Conservation (phyloP, 2,329 filamentous ascomycete species). For the Pyrenophora teres region DNA sequence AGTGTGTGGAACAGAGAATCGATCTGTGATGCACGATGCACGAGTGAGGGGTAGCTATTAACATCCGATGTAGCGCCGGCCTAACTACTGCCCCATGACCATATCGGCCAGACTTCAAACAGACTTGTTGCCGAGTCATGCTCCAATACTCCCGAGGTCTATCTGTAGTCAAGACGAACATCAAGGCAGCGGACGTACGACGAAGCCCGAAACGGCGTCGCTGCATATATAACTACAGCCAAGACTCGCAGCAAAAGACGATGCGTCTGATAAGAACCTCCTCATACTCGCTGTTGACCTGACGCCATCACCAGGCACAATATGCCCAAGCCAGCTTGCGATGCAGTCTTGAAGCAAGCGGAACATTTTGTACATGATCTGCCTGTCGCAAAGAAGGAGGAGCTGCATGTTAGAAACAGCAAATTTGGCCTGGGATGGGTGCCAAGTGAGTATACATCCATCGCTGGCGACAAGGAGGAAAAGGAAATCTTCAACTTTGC, state of each 20-base stretch:
- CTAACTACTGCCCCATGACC: neutral
- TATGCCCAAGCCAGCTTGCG: conserved; percentile 32
- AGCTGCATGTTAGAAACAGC: conserved; percentile 48
- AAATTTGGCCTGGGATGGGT: conserved; percentile 51
- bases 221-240: conserved; percentile 46
- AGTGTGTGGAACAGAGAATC: neutral
- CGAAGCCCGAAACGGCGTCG: conserved; percentile 43
- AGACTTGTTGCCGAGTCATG: no score
- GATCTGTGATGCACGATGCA: neutral
- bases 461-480: conserved; percentile 48
- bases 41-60: conserved; percentile 3
- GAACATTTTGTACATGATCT: conserved; percentile 45
- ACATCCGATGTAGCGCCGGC: conserved; percentile 21
- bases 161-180: neutral
- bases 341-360: conserved; percentile 45
- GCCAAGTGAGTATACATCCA: conserved; percentile 48
- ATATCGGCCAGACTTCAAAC: conserved; percentile 1
- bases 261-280: conserved; percentile 30
- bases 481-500: conserved; percentile 53
- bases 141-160: neutral
- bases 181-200: conserved; percentile 13
- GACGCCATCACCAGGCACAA: conserved; percentile 45
- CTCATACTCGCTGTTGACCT: conserved; percentile 48
- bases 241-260: conserved; percentile 28
- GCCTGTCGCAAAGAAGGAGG: conserved; percentile 42